Conservation (phyloP, 2,329 filamentous ascomycete species). For the Claviceps digitariae region DNA sequence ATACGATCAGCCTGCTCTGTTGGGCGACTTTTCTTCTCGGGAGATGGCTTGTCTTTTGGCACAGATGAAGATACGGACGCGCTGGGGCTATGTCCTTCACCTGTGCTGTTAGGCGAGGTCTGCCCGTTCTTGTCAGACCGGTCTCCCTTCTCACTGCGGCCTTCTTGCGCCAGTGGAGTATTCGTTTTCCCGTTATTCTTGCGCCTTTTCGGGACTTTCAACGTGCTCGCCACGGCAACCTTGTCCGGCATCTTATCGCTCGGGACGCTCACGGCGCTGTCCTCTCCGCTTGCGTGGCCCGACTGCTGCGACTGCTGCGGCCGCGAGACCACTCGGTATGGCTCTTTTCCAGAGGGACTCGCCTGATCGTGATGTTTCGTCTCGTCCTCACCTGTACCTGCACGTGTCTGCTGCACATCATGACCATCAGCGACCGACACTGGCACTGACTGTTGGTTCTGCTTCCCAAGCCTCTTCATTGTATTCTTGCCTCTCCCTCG, state of each 20-base stretch:
- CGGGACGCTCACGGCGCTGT: not conserved
- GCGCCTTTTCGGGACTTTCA: slow-evolving; percentile 1
- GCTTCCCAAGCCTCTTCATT: not conserved
- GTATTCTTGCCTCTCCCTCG: not conserved
- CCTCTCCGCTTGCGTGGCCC: not conserved
- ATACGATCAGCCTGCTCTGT: not conserved
- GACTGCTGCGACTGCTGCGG: not conserved
- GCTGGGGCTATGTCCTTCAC: not conserved
- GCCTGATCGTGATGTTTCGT: not conserved
- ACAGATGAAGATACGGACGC: no score
- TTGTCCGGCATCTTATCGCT: not conserved
- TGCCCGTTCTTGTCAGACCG: not conserved
- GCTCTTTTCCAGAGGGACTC: not conserved
- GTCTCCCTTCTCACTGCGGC: not conserved
- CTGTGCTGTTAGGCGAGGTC: not conserved
- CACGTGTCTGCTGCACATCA: not conserved
- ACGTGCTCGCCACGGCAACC: not conserved
- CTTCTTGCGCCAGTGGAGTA: not conserved
- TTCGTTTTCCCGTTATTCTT: not conserved
- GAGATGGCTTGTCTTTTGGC: not conserved
- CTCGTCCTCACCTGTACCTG: not conserved
- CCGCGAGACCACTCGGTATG: not conserved
- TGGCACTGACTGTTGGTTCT: not conserved
- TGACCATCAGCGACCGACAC: not conserved
- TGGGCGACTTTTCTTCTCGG: not conserved